These are phyloP conservation scores for Kodamaea hsintzibuensis DNA, from an alignment of 805 yeast genomes.

Conservation along the genomic window DNA sequence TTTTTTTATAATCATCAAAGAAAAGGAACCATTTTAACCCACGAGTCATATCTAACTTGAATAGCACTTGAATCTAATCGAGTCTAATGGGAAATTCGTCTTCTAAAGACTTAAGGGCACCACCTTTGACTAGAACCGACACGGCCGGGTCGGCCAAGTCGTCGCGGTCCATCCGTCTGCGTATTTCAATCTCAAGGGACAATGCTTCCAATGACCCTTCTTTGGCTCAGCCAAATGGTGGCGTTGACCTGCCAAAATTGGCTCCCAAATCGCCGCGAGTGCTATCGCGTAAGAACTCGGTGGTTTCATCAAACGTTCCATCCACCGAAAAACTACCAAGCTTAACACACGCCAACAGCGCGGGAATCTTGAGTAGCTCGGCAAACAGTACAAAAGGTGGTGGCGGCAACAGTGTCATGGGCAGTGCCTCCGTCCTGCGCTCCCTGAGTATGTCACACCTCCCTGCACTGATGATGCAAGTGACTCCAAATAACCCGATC, in stretches of 20 bases:
- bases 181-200: constrained; percentile 22
- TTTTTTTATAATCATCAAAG: not conserved
- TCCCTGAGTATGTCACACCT: constrained; percentile 25
- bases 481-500: constrained; percentile 75
- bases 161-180: constrained; percentile 46
- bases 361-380: constrained; percentile 26
- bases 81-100: constrained; percentile 54
- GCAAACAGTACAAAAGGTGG: constrained; percentile 7
- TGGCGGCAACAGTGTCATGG: constrained; percentile 4
- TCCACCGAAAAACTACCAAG: constrained; percentile 5
- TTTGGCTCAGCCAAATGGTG: not conserved
- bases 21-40: no score
- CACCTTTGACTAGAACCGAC: constrained; percentile 56
- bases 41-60: no score
- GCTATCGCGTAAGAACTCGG: constrained; percentile 31
- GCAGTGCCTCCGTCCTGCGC: constrained; percentile 6
- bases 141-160: constrained; percentile 53
- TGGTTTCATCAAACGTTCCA: constrained; percentile 14
- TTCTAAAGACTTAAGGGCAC: constrained; percentile 38
- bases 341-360: constrained; percentile 23
- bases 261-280: constrained; percentile 30
- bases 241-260: constrained; percentile 18
- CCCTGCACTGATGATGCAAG: constrained; percentile 69
- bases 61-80: no score
- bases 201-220: constrained; percentile 17